Conservation (phyloP, 768 basidiomycete species). For the Leccinum boreale region DNA sequence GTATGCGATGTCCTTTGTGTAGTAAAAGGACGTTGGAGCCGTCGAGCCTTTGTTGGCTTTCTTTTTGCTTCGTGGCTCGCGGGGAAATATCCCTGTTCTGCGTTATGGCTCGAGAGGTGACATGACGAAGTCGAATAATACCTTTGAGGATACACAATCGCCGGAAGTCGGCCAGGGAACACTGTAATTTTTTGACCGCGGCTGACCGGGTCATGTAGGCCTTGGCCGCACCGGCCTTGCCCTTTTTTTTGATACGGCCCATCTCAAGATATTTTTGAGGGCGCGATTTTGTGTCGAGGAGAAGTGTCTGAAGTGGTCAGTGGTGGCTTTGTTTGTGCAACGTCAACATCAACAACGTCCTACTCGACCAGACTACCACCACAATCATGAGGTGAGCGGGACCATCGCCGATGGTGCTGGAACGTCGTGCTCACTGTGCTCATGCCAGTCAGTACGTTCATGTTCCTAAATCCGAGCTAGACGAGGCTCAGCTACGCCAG, state of each 20-base stretch:
- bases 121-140: constrained; percentile 28
- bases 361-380: constrained; percentile 7
- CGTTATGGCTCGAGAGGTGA: constrained; percentile 9
- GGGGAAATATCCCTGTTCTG: constrained; percentile 86
- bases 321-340: constrained; percentile 27
- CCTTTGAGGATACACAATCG: constrained; percentile 97
- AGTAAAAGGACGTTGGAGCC: constrained; percentile 97
- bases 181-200: constrained; percentile 94
- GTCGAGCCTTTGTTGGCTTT: constrained; percentile 97
- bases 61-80: constrained; percentile 89
- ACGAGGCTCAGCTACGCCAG: constrained; percentile 93
- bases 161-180: constrained; percentile 94
- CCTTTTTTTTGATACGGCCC: constrained; percentile 80
- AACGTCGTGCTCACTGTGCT: constrained; percentile 6
- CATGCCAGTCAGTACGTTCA: constrained; percentile 87
- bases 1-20: constrained; percentile 96
- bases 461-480: constrained; percentile 94
- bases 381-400: constrained; percentile 33
- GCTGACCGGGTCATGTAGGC: constrained; percentile 88
- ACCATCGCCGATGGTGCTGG: neutral
- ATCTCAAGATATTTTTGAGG: constrained; percentile 34
- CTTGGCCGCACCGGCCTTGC: constrained; percentile 88
- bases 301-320: neutral
- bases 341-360: constrained; percentile 34
- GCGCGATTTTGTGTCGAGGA: neutral